phyloP scores from a whole-genome alignment of 2,329 filamentous ascomycete genomes.

The Claviceps purpurea region DNA sequence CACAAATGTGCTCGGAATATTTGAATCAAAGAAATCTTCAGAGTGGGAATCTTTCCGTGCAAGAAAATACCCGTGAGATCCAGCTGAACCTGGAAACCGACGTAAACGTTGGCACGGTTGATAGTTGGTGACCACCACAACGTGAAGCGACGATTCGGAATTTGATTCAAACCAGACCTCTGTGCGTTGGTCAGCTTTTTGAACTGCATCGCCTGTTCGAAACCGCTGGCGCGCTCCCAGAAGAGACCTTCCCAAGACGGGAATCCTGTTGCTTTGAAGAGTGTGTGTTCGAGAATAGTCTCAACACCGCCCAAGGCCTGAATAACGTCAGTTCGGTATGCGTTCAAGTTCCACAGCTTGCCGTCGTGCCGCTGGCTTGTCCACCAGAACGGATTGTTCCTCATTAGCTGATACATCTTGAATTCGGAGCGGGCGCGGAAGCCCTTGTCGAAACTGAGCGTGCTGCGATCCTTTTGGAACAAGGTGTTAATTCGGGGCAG shows the following conservation, averaged over 20 bases:
- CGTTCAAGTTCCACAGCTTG: constrained; percentile 94
- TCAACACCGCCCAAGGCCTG: constrained; percentile 93
- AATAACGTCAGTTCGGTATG: constrained; percentile 92
- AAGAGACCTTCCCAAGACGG: constrained; percentile 95
- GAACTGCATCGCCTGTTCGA: constrained; percentile 73
- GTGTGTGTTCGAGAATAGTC: constrained; percentile 89
- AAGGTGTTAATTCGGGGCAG: constrained; percentile 95
- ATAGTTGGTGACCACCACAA: constrained; percentile 95
- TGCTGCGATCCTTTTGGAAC: constrained; percentile 97
- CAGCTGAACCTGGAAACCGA: constrained; percentile 97
- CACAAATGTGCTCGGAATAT: constrained; percentile 99
- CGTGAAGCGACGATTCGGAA: constrained; percentile 95
- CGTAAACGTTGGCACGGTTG: constrained; percentile 92
- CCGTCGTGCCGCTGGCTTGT: constrained; percentile 94
- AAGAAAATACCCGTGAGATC: constrained; percentile 98
- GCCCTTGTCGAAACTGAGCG: constrained; percentile 94
- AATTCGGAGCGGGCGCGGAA: constrained; percentile 94
- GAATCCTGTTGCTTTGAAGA: constrained; percentile 95
- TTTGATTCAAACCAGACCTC: constrained; percentile 91
- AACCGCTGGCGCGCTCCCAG: constrained; percentile 51
- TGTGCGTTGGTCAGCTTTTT: constrained; percentile 98
- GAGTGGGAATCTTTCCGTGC: constrained; percentile 94
- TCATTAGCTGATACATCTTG: constrained; percentile 98
- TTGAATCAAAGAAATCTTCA: constrained; percentile 96
- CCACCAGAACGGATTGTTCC: constrained; percentile 99